A percentile compares a stretch with the other conserved stretches of the same genome.
These are phyloP conservation scores for Exophiala lecanii-corni DNA, from an alignment of 2,329 filamentous ascomycete species.

Conservation along the genomic window DNA sequence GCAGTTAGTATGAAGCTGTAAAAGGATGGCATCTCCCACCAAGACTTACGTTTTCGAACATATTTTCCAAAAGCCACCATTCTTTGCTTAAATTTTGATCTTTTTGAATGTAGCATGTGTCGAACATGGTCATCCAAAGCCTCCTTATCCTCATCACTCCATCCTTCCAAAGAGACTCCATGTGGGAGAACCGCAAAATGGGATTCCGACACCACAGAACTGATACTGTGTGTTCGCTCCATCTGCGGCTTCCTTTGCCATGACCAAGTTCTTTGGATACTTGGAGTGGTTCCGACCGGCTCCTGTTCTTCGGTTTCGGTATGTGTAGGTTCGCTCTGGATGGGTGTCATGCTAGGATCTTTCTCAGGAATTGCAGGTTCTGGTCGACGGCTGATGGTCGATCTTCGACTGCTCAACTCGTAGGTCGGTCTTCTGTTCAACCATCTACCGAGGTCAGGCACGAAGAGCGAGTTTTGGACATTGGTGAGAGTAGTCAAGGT, in stretches of 20 bases:
- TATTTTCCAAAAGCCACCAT: constrained; percentile 81
- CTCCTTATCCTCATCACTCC: constrained; percentile 67
- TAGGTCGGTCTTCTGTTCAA: constrained; percentile 78
- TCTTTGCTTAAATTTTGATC: constrained; percentile 71
- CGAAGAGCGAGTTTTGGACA: constrained; percentile 82
- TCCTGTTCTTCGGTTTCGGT: constrained; percentile 30
- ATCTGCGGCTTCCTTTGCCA: constrained; percentile 23
- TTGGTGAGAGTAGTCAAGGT: constrained; percentile 81
- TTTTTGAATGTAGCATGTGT: constrained; percentile 78
- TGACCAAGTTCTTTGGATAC: constrained; percentile 21
- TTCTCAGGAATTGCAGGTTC: constrained; percentile 8
- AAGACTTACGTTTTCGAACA: constrained; percentile 58
- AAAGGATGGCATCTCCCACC: neutral
- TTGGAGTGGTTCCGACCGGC: constrained; percentile 2
- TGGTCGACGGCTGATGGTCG: constrained; percentile 7
- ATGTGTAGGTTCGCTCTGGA: constrained; percentile 32
- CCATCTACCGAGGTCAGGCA: constrained; percentile 71
- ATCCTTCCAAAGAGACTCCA: constrained; percentile 66
- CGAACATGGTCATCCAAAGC: constrained; percentile 81
- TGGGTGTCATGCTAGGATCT: constrained; percentile 42
- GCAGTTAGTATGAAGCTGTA: constrained; percentile 2
- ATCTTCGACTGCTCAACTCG: constrained; percentile 43
- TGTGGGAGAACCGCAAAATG: constrained; percentile 78
- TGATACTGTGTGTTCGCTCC: constrained; percentile 53
- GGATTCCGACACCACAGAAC: constrained; percentile 62